phyloP scores from a whole-genome alignment of 192 early-diverging fungal species.

The Podila verticillata region DNA sequence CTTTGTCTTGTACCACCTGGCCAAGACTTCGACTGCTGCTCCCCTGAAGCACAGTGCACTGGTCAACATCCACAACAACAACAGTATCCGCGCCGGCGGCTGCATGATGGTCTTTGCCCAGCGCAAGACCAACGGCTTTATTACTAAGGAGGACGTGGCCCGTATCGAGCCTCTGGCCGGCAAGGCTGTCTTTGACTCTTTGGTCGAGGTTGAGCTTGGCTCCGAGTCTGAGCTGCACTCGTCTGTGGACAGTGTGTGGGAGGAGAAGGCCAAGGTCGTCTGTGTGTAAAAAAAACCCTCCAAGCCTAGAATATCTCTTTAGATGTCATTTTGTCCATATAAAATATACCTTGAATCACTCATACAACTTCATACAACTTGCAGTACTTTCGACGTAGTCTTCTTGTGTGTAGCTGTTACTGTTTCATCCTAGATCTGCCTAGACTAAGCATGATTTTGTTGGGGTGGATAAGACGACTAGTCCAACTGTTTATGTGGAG shows the following conservation, averaged over 20 bases:
- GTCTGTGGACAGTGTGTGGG: conserved; percentile 59
- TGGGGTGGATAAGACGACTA: no score
- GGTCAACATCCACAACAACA: conserved; percentile 13
- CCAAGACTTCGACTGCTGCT: conserved; percentile 54
- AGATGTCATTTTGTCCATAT: no score
- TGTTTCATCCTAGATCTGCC: no score
- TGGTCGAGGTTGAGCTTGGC: conserved; percentile 55
- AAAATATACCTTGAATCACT: no score
- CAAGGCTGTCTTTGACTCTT: conserved; percentile 68
- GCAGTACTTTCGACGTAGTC: no score
- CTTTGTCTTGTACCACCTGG: conserved; percentile 85
- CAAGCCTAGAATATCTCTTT: background rate
- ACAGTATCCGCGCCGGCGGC: conserved; percentile 75
- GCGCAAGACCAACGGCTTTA: conserved; percentile 73
- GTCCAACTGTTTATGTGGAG: no score
- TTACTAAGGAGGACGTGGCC: conserved; percentile 62
- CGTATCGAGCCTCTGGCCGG: conserved; percentile 66
- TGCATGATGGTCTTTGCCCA: conserved; percentile 89
- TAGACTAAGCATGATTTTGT: no score
- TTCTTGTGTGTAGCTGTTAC: no score
- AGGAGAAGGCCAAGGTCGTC: background rate
- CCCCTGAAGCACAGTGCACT: conserved; percentile 8
- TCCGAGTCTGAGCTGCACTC: conserved; percentile 44
- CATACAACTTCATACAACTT: no score
- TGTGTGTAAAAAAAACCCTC: background rate